Base-by-base conservation (phyloP, 163 green algal genomes). In the Volvox carteri region DNA sequence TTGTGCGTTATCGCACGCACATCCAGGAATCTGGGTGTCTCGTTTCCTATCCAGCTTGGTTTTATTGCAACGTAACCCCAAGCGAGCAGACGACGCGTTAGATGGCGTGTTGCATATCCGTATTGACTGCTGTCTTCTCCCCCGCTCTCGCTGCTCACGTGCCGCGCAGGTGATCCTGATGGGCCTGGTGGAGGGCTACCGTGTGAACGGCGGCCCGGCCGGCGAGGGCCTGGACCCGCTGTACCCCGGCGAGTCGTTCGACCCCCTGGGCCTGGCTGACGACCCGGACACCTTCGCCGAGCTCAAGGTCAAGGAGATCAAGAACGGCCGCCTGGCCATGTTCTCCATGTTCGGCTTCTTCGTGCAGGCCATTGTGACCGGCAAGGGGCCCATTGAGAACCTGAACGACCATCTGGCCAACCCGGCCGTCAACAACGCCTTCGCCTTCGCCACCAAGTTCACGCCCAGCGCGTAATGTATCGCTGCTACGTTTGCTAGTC, bases 321-420 rank as follows among this genome's bases (percentile, higher is more conserved):
- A 98, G 95, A 98, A 98, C 92, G 95, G 96, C 70, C 95, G 96
- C 56, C 94, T 98, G 79, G 96, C 96, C 52, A 97, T 97, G 96
- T 95, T 97, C 90, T 93, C 92, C 67, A 96, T 96, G 91, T 94
- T 97, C 79, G 96, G 96, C 75, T 97, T 96, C 90, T 96, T 95
- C 88, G 91, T 98, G 21, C 96, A 98, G 96, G 97, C 94, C 84
- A 96, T 96, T 46, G 91, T 95, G 23, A 96, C 94, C 79, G 94
- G 94, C 79, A 94, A 96, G 90, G 93, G 91, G 86, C 96, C 96
- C 84, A 78, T 98, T 44, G 91, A 96, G 79, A 97, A 97, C 95
- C 92, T 95, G 90, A 83, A 91, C 18, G 93, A 96, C 48, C 96
- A 98, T 91, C 89, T 98, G 76, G 95, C 95, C 78, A 92, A 97